A percentile compares a stretch with the other conserved stretches of the same genome.
These are phyloP conservation scores for Aquilaria malaccensis DNA, from an alignment of 345 rosid species.

Conservation along the genomic window DNA sequence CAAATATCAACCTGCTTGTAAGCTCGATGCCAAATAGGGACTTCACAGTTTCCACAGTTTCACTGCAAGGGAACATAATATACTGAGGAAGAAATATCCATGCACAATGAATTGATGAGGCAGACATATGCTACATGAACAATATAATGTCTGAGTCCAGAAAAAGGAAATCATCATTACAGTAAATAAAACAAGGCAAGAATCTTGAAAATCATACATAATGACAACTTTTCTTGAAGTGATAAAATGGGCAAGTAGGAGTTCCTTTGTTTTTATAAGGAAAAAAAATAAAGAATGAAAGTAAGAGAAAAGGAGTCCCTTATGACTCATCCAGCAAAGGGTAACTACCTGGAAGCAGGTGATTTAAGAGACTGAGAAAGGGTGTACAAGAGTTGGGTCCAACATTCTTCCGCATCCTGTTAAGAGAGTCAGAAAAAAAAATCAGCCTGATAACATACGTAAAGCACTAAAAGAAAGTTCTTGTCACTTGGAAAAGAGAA, in stretches of 20 bases:
- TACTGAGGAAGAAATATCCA: too few relatives aligned
- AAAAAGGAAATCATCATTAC: too few relatives aligned
- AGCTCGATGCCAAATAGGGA: constrained; percentile 81
- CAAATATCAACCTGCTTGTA: constrained; percentile 60
- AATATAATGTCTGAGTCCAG: too few relatives aligned
- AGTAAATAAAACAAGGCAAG: too few relatives aligned
- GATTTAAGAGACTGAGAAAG: constrained; percentile 85
- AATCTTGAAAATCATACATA: too few relatives aligned
- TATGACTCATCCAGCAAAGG: background rate
- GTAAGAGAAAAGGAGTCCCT: background rate
- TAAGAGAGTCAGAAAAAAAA: constrained; percentile 7
- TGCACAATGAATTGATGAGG: background rate
- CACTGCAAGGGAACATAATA: constrained; percentile 32
- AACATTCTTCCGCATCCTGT: constrained; percentile 99
- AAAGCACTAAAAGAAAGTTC: background rate
- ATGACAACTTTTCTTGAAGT: too few relatives aligned
- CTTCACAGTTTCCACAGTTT: constrained; percentile 60
- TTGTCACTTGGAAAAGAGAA: background rate
- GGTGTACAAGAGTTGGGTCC: constrained; percentile 90
- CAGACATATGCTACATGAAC: background rate
- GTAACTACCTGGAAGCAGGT: constrained; percentile 42
- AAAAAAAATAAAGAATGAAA: too few relatives aligned
- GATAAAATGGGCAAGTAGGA: too few relatives aligned
- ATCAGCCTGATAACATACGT: constrained; percentile 8
- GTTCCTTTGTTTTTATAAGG: too few relatives aligned